Conservation (phyloP, 345 rosid genomes). For the Odontarrhena argentea region DNA sequence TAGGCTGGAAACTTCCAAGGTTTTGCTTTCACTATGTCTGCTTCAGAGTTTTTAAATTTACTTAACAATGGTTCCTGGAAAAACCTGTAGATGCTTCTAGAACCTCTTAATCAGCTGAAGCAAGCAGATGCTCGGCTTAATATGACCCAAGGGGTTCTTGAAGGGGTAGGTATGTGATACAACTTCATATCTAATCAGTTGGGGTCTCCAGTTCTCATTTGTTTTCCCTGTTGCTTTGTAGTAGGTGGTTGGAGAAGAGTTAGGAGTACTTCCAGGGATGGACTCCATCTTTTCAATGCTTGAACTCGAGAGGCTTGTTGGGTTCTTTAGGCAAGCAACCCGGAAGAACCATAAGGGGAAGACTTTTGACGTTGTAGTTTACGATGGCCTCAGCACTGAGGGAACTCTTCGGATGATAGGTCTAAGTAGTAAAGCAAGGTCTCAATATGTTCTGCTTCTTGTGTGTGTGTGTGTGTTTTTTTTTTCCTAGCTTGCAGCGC, state of each 20-base stretch:
- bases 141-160: constrained; percentile 83
- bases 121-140: constrained; percentile 76
- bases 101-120: constrained; percentile 77
- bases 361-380: constrained; percentile 59
- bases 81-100: constrained; percentile 72
- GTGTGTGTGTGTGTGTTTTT: constrained; percentile 9
- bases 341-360: constrained; percentile 47
- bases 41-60: constrained; percentile 1
- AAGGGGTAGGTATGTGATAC: constrained; percentile 82
- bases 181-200: constrained; percentile 16
- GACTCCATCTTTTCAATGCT: constrained; percentile 71
- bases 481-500: background rate
- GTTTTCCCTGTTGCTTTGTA: constrained; percentile 25
- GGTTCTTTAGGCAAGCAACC: constrained; percentile 53
- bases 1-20: constrained; percentile 80
- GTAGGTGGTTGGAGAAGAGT: constrained; percentile 97
- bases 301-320: constrained; percentile 58
- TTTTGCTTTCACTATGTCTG: constrained; percentile 16
- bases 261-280: constrained; percentile 97
- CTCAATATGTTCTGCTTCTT: constrained; percentile 12
- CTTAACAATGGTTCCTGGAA: constrained; percentile 28
- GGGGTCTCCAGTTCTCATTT: background rate
- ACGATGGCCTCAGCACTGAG: constrained; percentile 70
- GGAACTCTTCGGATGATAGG: constrained; percentile 80
- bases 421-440: constrained; percentile 78